Percentiles rank a stretch among this genome's conserved stretches.
phyloP scores from a whole-genome alignment of 805 yeast species.

The Lipomyces oligophaga region DNA sequence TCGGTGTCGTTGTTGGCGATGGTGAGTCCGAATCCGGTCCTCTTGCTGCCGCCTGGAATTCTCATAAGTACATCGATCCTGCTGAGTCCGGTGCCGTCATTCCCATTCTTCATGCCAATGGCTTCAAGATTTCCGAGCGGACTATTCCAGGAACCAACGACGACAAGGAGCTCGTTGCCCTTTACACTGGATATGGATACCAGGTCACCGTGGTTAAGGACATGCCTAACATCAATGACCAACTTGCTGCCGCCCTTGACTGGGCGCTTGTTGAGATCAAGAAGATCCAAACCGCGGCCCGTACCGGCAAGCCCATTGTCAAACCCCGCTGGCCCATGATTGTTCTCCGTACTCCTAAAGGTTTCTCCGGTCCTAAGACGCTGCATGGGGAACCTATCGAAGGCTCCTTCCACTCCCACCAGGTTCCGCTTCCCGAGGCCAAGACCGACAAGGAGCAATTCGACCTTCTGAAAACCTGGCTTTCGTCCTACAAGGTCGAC shows the following conservation, averaged over 20 bases:
- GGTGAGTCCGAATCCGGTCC: slow-evolving; percentile 32
- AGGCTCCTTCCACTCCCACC: slow-evolving; percentile 30
- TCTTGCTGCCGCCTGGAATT: slow-evolving; percentile 30
- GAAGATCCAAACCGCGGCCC: slow-evolving; percentile 27
- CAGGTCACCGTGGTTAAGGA: slow-evolving; percentile 27
- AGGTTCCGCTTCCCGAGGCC: slow-evolving; percentile 29
- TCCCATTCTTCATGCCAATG: slow-evolving; percentile 29
- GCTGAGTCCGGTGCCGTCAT: slow-evolving; percentile 31
- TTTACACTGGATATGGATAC: slow-evolving; percentile 29
- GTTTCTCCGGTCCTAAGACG: slow-evolving; percentile 27
- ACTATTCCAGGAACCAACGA: slow-evolving; percentile 28
- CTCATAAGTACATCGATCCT: slow-evolving; percentile 29
- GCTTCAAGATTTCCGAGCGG: slow-evolving; percentile 30
- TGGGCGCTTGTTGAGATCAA: slow-evolving; percentile 24
- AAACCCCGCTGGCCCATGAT: slow-evolving; percentile 31
- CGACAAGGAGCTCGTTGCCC: slow-evolving; percentile 26
- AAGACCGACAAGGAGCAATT: slow-evolving; percentile 24
- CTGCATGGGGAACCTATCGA: slow-evolving; percentile 26
- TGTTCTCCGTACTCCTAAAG: slow-evolving; percentile 31
- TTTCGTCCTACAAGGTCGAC: slow-evolving; percentile 20
- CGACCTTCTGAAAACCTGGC: slow-evolving; percentile 25
- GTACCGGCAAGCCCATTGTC: slow-evolving; percentile 22
- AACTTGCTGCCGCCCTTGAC: slow-evolving; percentile 28
- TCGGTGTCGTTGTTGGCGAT: slow-evolving; percentile 27
- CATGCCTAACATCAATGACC: slow-evolving; percentile 14